Base-by-base conservation (phyloP, 2,329 filamentous ascomycete genomes). In the Neoarthrinium moseri region DNA sequence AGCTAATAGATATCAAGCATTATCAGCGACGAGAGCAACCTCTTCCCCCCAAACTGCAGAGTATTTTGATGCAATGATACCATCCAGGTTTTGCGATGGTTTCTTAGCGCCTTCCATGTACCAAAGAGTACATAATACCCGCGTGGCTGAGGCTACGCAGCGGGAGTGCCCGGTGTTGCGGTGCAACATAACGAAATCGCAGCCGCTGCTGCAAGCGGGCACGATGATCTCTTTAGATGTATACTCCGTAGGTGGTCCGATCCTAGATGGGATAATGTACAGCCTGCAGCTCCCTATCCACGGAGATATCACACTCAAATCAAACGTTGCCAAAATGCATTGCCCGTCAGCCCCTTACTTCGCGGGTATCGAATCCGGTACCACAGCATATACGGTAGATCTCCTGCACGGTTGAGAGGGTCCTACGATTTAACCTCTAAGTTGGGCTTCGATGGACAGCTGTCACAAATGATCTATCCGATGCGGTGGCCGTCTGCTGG, bases 401-500 rank as follows among this genome's bases (percentile, higher is more conserved):
- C 32, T 35, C 8, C 32, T 37, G 35, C 35, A 37, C 10, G n/a
- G 18, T 21, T 10, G 35, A 20, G 10, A 20, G 22, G 22, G 20
- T 5, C 22, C 8, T 23, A 6, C 35, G 22, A 21, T 18, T 12
- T 21, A n/a, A 22, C 20, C 20, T 22, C 33, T 13, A 10, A 29
- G 21, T 26, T 36, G 33, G 13, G 32, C 13, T 13, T 21, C n/a
- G n/a, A 26, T 29, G 24, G 50, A 46, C 52, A 54, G 49, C 51
- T 54, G 50, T 55, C 52, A 50, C 46, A 48, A 52, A 49, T 52
- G 52, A 55, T 55, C 54, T 48, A 42, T 47, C 48, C 47, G 51
- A 40, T 52, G 51, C 51, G 50, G 46, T 52, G 51, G 51, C 52
- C 56, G 48, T 37, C 35, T 11, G 55, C 55, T 60, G 55, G 56